These are phyloP conservation scores for Cerrena zonata DNA, from an alignment of 1,284 basidiomycete species.

Conservation along the genomic window DNA sequence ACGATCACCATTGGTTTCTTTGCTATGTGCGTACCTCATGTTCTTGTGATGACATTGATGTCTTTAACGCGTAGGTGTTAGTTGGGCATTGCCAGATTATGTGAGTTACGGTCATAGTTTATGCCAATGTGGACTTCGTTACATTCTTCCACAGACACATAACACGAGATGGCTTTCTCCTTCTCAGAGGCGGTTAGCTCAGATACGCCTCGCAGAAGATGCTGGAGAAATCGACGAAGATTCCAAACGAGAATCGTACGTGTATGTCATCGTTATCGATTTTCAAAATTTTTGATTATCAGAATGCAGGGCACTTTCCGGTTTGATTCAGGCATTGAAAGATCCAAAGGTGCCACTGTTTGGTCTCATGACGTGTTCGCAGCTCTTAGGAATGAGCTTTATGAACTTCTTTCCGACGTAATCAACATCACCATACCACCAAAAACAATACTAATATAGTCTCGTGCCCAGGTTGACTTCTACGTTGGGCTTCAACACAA, in stretches of 20 bases:
- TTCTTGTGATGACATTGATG: background rate
- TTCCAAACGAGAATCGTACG: slow-evolving; percentile 47
- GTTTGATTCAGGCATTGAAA: slow-evolving; percentile 53
- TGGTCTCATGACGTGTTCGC: slow-evolving; percentile 45
- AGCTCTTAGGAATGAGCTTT: slow-evolving; percentile 61
- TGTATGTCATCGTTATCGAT: slow-evolving; percentile 7
- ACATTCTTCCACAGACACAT: slow-evolving; percentile 36
- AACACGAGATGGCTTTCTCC: slow-evolving; percentile 64
- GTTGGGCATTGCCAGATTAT: slow-evolving; percentile 20
- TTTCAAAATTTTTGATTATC: background rate
- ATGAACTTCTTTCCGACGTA: slow-evolving; percentile 73
- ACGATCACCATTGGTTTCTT: slow-evolving; percentile 52
- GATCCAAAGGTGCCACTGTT: slow-evolving; percentile 62
- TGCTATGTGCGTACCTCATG: slow-evolving; percentile 41
- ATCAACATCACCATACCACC: background rate
- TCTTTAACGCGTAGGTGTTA: background rate
- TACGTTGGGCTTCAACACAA: slow-evolving; percentile 61
- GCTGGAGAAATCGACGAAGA: slow-evolving; percentile 66
- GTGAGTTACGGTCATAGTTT: slow-evolving; percentile 11
- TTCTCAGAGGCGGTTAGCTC: slow-evolving; percentile 59
- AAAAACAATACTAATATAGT: background rate
- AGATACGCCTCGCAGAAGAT: slow-evolving; percentile 69
- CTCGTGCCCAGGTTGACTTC: slow-evolving; percentile 43
- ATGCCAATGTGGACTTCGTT: background rate
- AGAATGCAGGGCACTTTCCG: slow-evolving; percentile 39